Evolutionary conservation across 2,329 filamentous ascomycete genomes (phyloP).

Genomic region (Ceratocystis destructans): DNA sequence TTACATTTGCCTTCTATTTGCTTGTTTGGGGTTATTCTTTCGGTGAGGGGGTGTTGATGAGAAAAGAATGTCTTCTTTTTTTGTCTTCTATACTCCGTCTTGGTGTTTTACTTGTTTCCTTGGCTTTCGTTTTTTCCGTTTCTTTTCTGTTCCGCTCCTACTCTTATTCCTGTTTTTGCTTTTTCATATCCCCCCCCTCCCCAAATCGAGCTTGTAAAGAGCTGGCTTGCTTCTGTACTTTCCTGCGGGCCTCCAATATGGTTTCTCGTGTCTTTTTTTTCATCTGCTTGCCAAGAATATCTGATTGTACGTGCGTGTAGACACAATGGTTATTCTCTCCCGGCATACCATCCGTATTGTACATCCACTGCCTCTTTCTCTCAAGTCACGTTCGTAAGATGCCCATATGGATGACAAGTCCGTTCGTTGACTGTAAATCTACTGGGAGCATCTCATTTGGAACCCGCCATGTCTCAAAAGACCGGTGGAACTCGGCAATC

Average conservation of each 20-base stretch:
- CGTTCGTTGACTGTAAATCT: constrained; percentile 48
- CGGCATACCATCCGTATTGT: neutral
- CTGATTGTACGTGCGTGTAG: neutral
- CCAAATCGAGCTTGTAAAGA: neutral
- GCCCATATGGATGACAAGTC: constrained; percentile 74
- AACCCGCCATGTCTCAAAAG: constrained; percentile 66
- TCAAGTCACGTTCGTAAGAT: constrained; percentile 34
- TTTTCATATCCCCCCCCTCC: no score
- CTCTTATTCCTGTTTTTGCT: no score
- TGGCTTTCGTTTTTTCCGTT: neutral
- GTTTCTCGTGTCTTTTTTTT: neutral
- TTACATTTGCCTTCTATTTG: no score
- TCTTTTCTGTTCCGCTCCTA: neutral
- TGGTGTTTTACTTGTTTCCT: neutral
- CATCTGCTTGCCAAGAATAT: neutral
- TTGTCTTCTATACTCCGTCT: neutral
- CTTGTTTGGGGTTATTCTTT: no score
- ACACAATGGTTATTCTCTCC: neutral
- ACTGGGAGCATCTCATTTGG: constrained; percentile 47
- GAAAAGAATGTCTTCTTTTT: neutral
- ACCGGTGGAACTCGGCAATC: constrained; percentile 51
- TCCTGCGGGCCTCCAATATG: neutral
- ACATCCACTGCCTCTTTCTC: neutral
- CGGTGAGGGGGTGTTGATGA: no score
- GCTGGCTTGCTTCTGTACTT: neutral